Conservation (phyloP, 2,329 filamentous ascomycete genomes). For the Calonectria hawksworthii region DNA sequence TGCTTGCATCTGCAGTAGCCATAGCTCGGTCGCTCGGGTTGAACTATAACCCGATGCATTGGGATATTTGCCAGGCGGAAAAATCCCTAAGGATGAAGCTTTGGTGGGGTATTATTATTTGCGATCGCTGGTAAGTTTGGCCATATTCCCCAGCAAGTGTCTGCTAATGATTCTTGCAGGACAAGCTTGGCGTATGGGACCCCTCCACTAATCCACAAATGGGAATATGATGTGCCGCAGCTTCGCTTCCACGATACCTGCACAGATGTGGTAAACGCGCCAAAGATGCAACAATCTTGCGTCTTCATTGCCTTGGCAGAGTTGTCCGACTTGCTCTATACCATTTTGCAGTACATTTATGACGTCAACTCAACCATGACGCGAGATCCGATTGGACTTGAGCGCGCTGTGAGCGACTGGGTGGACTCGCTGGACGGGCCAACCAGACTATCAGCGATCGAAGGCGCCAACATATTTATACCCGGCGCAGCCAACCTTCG, state of each 20-base stretch:
- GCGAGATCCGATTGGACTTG: not conserved
- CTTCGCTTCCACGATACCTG: not conserved
- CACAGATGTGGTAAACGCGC: not conserved
- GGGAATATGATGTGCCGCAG: not conserved
- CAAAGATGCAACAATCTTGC: not conserved
- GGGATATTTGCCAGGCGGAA: not conserved
- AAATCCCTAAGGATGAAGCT: not conserved
- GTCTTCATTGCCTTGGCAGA: not conserved
- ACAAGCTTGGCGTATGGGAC: not conserved
- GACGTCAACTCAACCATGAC: not conserved
- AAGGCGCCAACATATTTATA: not conserved
- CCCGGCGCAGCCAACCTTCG: not conserved
- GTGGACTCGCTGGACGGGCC: not conserved
- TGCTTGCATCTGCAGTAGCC: not conserved
- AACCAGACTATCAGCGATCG: not conserved
- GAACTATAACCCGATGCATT: not conserved
- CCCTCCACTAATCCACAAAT: not conserved
- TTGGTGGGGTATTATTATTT: not conserved
- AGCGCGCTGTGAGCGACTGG: not conserved
- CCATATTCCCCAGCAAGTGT: not conserved
- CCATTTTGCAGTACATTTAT: not conserved
- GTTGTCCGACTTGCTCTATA: not conserved
- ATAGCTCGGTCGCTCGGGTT: not conserved
- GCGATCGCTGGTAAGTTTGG: not conserved
- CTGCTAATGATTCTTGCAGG: not conserved